These are phyloP conservation scores for Scheffersomyces lignosus DNA, from an alignment of 805 yeast genomes.

Conservation along the genomic window DNA sequence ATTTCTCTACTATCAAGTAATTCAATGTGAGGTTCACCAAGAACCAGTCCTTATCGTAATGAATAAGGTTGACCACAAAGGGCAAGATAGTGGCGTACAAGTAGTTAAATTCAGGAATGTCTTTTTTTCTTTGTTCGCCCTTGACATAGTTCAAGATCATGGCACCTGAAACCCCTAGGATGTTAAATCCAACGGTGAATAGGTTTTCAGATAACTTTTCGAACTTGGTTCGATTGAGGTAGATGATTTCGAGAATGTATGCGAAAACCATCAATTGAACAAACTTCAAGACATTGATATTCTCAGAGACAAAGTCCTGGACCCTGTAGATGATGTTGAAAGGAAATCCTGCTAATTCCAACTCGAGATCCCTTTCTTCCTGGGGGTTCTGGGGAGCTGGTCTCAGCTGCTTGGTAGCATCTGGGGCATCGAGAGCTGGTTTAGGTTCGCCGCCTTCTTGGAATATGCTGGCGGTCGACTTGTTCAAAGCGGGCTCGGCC, in stretches of 20 bases:
- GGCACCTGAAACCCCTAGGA: slow-evolving; percentile 31
- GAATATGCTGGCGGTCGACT: slow-evolving; percentile 1
- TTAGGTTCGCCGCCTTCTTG: too few relatives aligned
- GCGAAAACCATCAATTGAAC: slow-evolving; percentile 31
- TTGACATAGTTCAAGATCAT: slow-evolving; percentile 23
- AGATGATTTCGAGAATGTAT: slow-evolving; percentile 31
- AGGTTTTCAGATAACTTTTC: slow-evolving; percentile 16
- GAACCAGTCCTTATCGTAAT: slow-evolving; percentile 22
- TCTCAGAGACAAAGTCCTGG: slow-evolving; percentile 41
- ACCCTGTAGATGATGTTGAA: slow-evolving; percentile 20
- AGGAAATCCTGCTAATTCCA: slow-evolving; percentile 6
- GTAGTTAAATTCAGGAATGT: slow-evolving; percentile 38
- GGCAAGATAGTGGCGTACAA: slow-evolving; percentile 38
- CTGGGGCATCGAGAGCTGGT: not conserved
- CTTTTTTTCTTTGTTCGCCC: slow-evolving; percentile 11
- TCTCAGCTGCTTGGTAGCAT: slow-evolving; percentile 10
- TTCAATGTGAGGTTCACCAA: slow-evolving; percentile 35
- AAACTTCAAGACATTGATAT: slow-evolving; percentile 28
- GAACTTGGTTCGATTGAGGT: slow-evolving; percentile 17
- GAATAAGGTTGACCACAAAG: slow-evolving; percentile 19
- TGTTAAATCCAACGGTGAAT: slow-evolving; percentile 32
- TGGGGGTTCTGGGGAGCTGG: not conserved
- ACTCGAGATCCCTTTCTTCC: slow-evolving; percentile 9
- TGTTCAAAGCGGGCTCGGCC: not conserved
- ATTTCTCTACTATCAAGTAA: slow-evolving; percentile 30